These are phyloP conservation scores for Hyparrhenia diplandra DNA, from an alignment of 176 grass and related monocot genomes.

Conservation along the genomic window DNA sequence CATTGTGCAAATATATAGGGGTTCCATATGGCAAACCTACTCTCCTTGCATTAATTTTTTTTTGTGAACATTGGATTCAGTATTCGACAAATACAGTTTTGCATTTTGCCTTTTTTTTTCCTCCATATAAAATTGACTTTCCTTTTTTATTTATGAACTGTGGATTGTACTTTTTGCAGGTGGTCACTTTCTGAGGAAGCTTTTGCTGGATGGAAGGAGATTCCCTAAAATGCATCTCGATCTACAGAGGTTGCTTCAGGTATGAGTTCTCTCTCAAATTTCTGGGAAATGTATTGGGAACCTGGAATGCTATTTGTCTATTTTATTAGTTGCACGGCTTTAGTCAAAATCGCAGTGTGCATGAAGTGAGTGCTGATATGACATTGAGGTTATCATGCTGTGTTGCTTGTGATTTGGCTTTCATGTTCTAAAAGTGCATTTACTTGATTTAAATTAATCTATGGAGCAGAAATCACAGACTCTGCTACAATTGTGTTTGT, in stretches of 20 bases:
- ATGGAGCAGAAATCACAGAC: background rate
- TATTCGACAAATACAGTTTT: background rate
- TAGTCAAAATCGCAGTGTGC: background rate
- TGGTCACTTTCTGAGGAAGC: slow-evolving; percentile 81
- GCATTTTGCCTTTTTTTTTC: background rate
- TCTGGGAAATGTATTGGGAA: background rate
- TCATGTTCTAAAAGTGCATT: background rate
- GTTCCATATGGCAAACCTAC: background rate
- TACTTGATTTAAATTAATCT: background rate
- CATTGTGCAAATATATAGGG: background rate
- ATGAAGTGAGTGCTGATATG: background rate
- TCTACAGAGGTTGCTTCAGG: slow-evolving; percentile 91
- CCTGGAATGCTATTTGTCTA: background rate
- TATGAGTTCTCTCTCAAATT: slow-evolving; percentile 19
- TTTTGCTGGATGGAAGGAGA: slow-evolving; percentile 84
- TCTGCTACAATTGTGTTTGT: background rate
- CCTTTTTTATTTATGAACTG: background rate
- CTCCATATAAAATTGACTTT: background rate
- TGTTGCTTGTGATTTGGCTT: background rate
- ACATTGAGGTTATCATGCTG: background rate
- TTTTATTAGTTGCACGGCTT: background rate
- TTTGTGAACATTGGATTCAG: no score
- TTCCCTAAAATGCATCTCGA: slow-evolving; percentile 94
- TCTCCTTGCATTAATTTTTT: background rate
- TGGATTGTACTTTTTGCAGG: slow-evolving; percentile 42